These are phyloP conservation scores for Claviceps lovelessii DNA, from an alignment of 2,329 filamentous ascomycete species.

Conservation along the genomic window DNA sequence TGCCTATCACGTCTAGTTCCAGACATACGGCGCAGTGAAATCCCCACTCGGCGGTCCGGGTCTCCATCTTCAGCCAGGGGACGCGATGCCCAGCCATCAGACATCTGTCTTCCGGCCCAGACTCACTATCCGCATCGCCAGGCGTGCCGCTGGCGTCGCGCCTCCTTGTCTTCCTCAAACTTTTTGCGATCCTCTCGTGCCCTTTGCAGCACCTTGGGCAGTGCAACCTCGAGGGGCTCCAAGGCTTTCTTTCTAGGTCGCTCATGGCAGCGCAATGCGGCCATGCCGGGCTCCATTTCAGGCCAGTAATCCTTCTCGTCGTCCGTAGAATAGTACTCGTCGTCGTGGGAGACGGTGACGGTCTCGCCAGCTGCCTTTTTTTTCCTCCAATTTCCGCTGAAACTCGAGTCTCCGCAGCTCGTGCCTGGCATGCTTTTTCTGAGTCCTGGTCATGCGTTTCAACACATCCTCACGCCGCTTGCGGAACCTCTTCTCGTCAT, in stretches of 20 bases:
- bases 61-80: neutral
- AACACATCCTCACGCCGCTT: neutral
- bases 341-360: neutral
- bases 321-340: neutral
- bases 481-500: neutral
- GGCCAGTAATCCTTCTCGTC: too few species aligned
- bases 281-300: too few species aligned
- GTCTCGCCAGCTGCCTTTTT: neutral
- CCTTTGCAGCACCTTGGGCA: neutral
- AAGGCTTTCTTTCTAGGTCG: too few species aligned
- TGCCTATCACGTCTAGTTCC: neutral
- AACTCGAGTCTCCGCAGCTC: too few species aligned
- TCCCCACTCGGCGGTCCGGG: neutral
- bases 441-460: neutral
- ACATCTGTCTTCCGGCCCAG: neutral
- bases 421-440: neutral
- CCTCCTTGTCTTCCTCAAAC: neutral
- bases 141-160: too few species aligned
- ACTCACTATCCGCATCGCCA: neutral
- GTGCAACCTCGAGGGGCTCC: too few species aligned
- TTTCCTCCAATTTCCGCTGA: neutral
- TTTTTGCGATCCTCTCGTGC: neutral
- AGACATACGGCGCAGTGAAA: neutral
- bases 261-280: too few species aligned
- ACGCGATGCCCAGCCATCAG: neutral